These are phyloP conservation scores for Rosa multiflora DNA, from an alignment of 306 rosid genomes.

Conservation along the genomic window DNA sequence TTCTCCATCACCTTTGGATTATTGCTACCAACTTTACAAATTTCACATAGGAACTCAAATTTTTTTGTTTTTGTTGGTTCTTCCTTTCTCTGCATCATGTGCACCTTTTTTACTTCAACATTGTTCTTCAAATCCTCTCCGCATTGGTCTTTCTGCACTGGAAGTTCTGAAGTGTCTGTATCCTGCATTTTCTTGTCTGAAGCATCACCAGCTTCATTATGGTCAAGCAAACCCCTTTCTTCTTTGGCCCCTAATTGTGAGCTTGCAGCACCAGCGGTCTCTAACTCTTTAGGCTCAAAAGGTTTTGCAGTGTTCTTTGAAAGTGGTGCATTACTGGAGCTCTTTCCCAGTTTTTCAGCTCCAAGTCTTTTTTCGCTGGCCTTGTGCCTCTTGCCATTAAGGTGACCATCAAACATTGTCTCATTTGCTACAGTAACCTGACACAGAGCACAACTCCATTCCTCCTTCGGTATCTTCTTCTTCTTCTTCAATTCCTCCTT, in stretches of 20 bases:
- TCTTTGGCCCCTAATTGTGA: constrained; percentile 21
- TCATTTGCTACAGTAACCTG: constrained; percentile 35
- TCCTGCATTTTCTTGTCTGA: constrained; percentile 11
- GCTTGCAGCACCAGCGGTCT: neutral
- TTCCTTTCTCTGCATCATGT: neutral
- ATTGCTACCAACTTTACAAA: constrained; percentile 37
- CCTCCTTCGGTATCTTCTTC: constrained; percentile 45
- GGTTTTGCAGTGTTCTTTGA: constrained; percentile 22
- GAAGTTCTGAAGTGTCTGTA: neutral
- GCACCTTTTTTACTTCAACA: constrained; percentile 3
- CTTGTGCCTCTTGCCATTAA: constrained; percentile 70
- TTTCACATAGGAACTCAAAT: constrained; percentile 42
- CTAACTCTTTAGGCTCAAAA: constrained; percentile 7
- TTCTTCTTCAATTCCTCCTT: constrained; percentile 24
- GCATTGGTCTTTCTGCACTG: constrained; percentile 19
- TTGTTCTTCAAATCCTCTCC: constrained; percentile 13
- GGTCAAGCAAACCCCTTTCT: constrained; percentile 12
- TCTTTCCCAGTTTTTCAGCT: constrained; percentile 19
- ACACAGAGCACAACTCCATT: constrained; percentile 69
- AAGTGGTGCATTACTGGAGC: constrained; percentile 7
- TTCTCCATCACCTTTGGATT: constrained; percentile 26
- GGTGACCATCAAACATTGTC: constrained; percentile 41
- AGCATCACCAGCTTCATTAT: constrained; percentile 12
- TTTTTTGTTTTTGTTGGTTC: constrained; percentile 4
- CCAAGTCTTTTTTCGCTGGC: constrained; percentile 38